Base-by-base conservation (phyloP, 2,329 filamentous ascomycete genomes). In the Annulohypoxylon truncatum region DNA sequence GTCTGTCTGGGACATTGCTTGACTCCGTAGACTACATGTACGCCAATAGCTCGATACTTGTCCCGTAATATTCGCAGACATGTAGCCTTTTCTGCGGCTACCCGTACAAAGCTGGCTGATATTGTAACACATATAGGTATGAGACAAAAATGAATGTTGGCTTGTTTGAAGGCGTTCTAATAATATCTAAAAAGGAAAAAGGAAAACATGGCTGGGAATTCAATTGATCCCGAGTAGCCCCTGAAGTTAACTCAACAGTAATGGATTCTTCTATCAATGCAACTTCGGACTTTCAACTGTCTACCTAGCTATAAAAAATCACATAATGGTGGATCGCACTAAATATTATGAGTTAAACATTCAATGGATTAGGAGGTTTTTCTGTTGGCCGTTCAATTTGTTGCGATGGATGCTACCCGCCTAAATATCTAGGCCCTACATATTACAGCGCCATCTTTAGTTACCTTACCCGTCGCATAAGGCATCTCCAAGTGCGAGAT, bases 391-490 rank as follows among this genome's bases (percentile, higher is more conserved):
- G 6, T 2, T 38, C 5, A 38, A 38, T 15, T 13, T n/a, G 8
- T 31, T 9, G 8, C 35, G n/a, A 18, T 31, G 8, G 29, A 31
- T 31, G 6, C 29, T 31, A 31, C 8, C 29, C n/a, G n/a, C n/a
- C n/a, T n/a, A n/a, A n/a, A n/a, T n/a, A n/a, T n/a, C n/a, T n/a
- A n/a, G n/a, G n/a, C n/a, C n/a, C n/a, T n/a, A n/a, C n/a, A n/a
- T n/a, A n/a, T n/a, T n/a, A n/a, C n/a, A n/a, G n/a, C n/a, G n/a
- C n/a, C n/a, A n/a, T n/a, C n/a, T n/a, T n/a, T n/a, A n/a, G n/a
- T n/a, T n/a, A n/a, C n/a, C n/a, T n/a, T 46, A 24, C 31, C 35
- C 29, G 24, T 56, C 58, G 63, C 47, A 60, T 67, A 53, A 64
- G 64, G 60, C 55, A 67, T 51, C 61, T 33, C 9, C 4, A 29